Evolutionary conservation across 129 eudicot species (phyloP), one percentile per base, ranked within the genome.

Genomic region (sunflower (Helianthus annuus)): DNA sequence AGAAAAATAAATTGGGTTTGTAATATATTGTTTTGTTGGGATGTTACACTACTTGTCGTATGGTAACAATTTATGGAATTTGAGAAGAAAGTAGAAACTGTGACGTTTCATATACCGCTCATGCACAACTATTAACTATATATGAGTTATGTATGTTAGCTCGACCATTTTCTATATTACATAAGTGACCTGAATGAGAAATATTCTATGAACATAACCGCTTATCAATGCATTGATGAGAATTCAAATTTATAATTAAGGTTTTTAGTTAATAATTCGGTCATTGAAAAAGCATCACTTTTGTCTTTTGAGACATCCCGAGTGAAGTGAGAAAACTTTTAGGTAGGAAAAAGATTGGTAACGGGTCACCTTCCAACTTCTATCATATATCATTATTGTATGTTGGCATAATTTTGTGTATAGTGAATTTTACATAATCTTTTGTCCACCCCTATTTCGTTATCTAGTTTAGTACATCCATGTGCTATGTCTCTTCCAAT

Each of bases 361-460:
- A 36, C 29, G 17, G 48, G 48, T 32, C 49, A 15, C 13, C 29
- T 36, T 69, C 63, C 2, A 52, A 68, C 36, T 52, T 63, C 34
- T 49, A 15, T 52, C 52, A 53, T 5, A 9, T 52, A 69, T 52
- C 22, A 52, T 68, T n/a, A 34, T 32, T 53, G 63, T 15, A 53
- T 52, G 63, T 68, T 34, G 46, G 49, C 36, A 69, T 34, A 69
- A 34, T n/a, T 51, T 69, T 69, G 36, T 34, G 1, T n/a, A 67
- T 22, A 27, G 11, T 57, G 36, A 9, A 9, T 10, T 68, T 45
- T 67, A 19, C 22, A 13, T 5, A n/a, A 48, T 48, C 10, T 27
- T 24, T 14, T 52, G 40, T 52, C 12, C 38, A n/a, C 19, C 6
- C 55, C 11, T 9, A 45, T 19, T 19, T 5, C 11, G 10, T 13